phyloP scores from a whole-genome alignment of 257 asterid genomes.

The Nicotiana obtusifolia region DNA sequence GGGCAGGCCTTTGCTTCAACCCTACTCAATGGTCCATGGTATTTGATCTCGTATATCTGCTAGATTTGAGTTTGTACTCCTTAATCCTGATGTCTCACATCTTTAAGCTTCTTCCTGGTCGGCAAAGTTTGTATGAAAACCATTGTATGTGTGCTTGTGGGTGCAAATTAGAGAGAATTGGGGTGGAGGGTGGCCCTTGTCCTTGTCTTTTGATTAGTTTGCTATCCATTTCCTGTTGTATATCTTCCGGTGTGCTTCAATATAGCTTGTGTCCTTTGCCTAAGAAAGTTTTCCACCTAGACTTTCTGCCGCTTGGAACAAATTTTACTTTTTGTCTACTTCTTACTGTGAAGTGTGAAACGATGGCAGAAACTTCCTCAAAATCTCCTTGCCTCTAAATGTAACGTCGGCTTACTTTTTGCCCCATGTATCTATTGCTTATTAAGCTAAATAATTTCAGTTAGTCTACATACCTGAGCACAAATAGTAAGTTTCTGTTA shows the following conservation, averaged over 20 bases:
- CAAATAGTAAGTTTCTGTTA: neutral
- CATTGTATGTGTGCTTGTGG: neutral
- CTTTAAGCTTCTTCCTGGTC: neutral
- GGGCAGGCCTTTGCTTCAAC: slow-evolving; percentile 89
- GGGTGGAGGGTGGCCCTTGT: neutral
- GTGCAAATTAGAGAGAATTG: slow-evolving; percentile 3
- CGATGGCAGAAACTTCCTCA: neutral
- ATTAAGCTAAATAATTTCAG: neutral
- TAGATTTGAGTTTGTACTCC: neutral
- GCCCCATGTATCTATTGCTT: neutral
- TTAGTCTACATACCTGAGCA: neutral
- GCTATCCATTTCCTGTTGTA: neutral
- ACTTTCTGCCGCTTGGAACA: neutral
- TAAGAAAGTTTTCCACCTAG: neutral
- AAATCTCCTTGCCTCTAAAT: neutral
- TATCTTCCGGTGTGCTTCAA: neutral
- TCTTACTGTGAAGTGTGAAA: neutral
- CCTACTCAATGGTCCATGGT: slow-evolving; percentile 80
- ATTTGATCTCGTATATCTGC: slow-evolving; percentile 15
- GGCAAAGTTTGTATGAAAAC: neutral
- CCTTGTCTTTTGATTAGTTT: neutral
- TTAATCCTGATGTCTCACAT: neutral
- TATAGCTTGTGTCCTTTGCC: neutral
- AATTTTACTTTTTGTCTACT: neutral
- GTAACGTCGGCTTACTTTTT: neutral